Evolutionary conservation across 2,329 filamentous ascomycete species (phyloP).

Genomic region (Talaromyces albobiverticillius): DNA sequence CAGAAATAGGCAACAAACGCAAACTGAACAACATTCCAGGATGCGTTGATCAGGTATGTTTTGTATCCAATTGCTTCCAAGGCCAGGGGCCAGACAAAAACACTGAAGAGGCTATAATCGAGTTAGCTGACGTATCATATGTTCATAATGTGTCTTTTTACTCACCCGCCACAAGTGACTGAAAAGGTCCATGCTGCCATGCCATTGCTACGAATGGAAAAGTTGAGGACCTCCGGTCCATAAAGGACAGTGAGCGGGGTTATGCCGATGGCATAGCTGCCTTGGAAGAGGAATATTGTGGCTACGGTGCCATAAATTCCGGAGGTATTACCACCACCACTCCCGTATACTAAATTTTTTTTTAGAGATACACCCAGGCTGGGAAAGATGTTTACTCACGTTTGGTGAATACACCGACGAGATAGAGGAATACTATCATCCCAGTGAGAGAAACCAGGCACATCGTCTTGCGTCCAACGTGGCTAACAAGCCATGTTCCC

Average conservation of each 20-base stretch:
- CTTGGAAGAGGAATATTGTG: constrained; percentile 1
- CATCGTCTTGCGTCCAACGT: constrained; percentile 10
- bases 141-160: background rate
- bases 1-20: background rate
- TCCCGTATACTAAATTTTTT: background rate
- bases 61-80: background rate
- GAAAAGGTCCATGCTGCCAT: background rate
- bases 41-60: background rate
- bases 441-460: too few species aligned
- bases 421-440: background rate
- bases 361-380: background rate
- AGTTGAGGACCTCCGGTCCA: background rate
- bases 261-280: background rate
- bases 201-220: background rate
- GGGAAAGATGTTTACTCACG: background rate
- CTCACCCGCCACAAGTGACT: background rate
- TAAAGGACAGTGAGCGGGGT: background rate
- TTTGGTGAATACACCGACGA: constrained; percentile 3
- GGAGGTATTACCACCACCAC: background rate
- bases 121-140: background rate
- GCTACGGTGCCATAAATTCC: constrained; percentile 3
- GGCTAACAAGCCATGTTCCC: constrained; percentile 50
- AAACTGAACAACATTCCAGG: constrained; percentile 33
- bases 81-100: background rate
- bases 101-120: background rate